These are phyloP conservation scores for Fremontodendron californicum DNA, from an alignment of 345 rosid species.

Conservation along the genomic window DNA sequence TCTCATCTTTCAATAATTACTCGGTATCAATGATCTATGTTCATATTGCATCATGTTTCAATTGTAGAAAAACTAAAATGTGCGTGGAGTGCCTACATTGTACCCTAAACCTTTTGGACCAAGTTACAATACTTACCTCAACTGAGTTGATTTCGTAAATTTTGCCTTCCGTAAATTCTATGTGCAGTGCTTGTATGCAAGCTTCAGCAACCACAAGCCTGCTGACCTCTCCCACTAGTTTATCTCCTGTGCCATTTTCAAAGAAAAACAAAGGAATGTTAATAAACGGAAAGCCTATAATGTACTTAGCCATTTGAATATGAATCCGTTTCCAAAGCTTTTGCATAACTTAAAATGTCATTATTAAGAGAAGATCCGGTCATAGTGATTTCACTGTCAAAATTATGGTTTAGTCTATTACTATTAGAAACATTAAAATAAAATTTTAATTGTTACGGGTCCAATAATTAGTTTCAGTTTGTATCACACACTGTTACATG, in stretches of 20 bases:
- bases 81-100: background rate
- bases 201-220: conserved; percentile 95
- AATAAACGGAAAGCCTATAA: conserved; percentile 1
- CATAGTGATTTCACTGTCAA: background rate
- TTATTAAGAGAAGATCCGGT: background rate
- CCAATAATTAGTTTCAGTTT: too few relatives aligned
- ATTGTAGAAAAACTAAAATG: background rate
- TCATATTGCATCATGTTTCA: background rate
- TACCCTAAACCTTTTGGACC: background rate
- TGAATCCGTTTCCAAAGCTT: background rate
- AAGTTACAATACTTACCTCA: conserved; percentile 38
- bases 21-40: background rate
- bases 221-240: conserved; percentile 86
- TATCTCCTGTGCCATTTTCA: conserved; percentile 51
- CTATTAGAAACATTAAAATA: background rate
- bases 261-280: background rate
- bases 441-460: background rate
- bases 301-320: background rate
- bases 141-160: conserved; percentile 80
- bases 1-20: background rate
- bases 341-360: background rate
- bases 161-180: conserved; percentile 73
- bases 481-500: too few relatives aligned
- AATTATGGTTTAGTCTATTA: background rate
- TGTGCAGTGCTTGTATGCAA: conserved; percentile 87